These are phyloP conservation scores for Prunus fruticosa DNA, from an alignment of 306 rosid species.

Conservation along the genomic window DNA sequence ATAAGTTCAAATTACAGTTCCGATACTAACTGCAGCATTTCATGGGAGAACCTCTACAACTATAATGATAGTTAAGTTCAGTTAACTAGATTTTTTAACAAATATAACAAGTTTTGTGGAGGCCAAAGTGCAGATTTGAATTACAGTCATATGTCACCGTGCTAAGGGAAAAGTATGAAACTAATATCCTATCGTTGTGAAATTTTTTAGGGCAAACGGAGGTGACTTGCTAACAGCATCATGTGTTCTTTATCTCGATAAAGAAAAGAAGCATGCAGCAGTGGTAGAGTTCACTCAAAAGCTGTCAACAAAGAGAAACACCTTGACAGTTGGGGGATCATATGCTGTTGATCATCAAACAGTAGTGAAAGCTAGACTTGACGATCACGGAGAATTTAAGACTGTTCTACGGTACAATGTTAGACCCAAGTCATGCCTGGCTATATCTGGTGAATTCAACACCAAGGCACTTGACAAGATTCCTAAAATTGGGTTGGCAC, in stretches of 20 bases:
- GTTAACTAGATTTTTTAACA: not conserved
- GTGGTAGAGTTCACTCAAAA: constrained; percentile 19
- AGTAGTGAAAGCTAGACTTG: constrained; percentile 19
- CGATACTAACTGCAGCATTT: not conserved
- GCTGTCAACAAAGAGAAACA: constrained; percentile 13
- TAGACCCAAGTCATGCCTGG: constrained; percentile 13
- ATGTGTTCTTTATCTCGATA: constrained; percentile 5
- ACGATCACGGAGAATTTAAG: constrained; percentile 9
- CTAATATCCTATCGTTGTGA: not conserved
- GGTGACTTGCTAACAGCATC: constrained; percentile 14
- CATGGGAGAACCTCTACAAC: too few relatives aligned
- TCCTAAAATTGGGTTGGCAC: constrained; percentile 24
- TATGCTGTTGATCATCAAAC: constrained; percentile 8
- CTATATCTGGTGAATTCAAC: constrained; percentile 11
- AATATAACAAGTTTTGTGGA: not conserved
- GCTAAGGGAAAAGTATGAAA: not conserved
- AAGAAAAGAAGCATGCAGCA: constrained; percentile 6
- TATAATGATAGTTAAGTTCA: not conserved
- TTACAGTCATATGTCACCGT: not conserved
- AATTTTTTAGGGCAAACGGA: constrained; percentile 14
- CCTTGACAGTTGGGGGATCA: constrained; percentile 20
- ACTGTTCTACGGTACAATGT: constrained; percentile 5
- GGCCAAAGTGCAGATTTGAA: not conserved
- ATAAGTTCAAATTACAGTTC: too few relatives aligned
- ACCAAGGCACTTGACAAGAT: constrained; percentile 15